Conservation (phyloP, 164 flowering plant species). For the Cinnamomum micranthum region DNA sequence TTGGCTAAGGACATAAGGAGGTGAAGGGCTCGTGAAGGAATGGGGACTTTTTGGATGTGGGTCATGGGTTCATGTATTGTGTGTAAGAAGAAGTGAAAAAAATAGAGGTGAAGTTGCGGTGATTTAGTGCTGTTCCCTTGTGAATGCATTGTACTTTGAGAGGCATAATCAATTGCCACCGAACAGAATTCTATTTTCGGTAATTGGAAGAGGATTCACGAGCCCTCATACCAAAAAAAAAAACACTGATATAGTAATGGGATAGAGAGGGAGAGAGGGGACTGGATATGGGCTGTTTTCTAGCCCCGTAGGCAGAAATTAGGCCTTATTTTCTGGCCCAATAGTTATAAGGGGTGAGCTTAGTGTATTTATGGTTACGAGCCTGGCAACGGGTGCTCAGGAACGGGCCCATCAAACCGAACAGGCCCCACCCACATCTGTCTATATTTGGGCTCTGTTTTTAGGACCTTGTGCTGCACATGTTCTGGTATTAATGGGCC, state of each 20-base stretch:
- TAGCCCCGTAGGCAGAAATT: too few relatives aligned
- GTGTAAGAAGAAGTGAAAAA: not conserved
- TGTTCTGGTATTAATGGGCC: too few relatives aligned
- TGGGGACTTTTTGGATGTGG: not conserved
- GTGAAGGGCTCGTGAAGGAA: not conserved
- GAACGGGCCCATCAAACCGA: too few relatives aligned
- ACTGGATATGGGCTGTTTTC: not conserved
- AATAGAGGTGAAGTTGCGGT: constrained; percentile 4
- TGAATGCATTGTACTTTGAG: not conserved
- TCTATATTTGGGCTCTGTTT: too few relatives aligned
- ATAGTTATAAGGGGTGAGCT: too few relatives aligned
- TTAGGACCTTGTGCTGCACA: too few relatives aligned
- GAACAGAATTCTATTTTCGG: not conserved
- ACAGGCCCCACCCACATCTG: too few relatives aligned
- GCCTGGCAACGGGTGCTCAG: too few relatives aligned
- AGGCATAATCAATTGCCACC: not conserved
- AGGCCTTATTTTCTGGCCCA: too few relatives aligned
- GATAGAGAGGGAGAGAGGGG: not conserved
- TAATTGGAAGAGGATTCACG: too few relatives aligned
- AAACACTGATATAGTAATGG: not conserved
- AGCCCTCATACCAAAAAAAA: not conserved
- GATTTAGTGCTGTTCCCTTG: constrained; percentile 7
- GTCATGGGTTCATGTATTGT: not conserved
- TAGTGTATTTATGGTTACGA: too few relatives aligned
- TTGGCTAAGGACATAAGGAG: not conserved